These are phyloP conservation scores for Corylus americana DNA, from an alignment of 306 rosid species.

Conservation along the genomic window DNA sequence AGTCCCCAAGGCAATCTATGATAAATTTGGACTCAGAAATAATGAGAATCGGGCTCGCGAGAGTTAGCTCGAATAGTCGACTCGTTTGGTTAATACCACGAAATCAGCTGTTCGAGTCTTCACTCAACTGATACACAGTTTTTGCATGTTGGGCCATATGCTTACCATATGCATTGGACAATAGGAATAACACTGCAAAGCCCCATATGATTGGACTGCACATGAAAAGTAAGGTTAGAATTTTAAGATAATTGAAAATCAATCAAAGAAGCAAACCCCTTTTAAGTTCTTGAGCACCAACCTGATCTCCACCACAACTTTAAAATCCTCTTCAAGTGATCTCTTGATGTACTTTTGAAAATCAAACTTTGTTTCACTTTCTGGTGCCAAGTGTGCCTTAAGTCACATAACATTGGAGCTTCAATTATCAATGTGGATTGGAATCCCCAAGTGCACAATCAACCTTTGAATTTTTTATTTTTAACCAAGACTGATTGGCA, in stretches of 20 bases:
- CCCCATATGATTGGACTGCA: slow-evolving; percentile 88
- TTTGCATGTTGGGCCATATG: too few relatives aligned
- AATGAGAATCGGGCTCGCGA: not conserved
- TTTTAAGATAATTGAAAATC: not conserved
- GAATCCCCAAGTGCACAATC: not conserved
- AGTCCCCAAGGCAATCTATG: not conserved
- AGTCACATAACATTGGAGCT: slow-evolving; percentile 16
- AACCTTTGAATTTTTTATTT: too few relatives aligned
- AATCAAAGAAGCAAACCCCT: slow-evolving; percentile 16
- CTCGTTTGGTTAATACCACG: too few relatives aligned
- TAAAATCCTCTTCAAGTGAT: slow-evolving; percentile 87
- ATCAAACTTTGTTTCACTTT: slow-evolving; percentile 58
- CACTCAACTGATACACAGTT: too few relatives aligned
- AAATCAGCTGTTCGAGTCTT: too few relatives aligned
- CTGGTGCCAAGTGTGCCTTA: slow-evolving; percentile 84
- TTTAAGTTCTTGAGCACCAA: slow-evolving; percentile 22
- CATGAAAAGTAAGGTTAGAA: slow-evolving; percentile 17
- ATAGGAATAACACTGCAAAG: slow-evolving; percentile 60
- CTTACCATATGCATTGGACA: slow-evolving; percentile 71
- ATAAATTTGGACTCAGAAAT: not conserved
- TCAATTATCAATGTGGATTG: not conserved
- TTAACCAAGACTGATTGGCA: too few relatives aligned
- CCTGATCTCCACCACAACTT: slow-evolving; percentile 83
- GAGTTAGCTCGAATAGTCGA: too few relatives aligned
- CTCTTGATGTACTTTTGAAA: slow-evolving; percentile 70